Percentiles rank a stretch among this genome's conserved stretches.
phyloP scores from a whole-genome alignment of 352 stramenopile species.

The Globisporangium spiculum region DNA sequence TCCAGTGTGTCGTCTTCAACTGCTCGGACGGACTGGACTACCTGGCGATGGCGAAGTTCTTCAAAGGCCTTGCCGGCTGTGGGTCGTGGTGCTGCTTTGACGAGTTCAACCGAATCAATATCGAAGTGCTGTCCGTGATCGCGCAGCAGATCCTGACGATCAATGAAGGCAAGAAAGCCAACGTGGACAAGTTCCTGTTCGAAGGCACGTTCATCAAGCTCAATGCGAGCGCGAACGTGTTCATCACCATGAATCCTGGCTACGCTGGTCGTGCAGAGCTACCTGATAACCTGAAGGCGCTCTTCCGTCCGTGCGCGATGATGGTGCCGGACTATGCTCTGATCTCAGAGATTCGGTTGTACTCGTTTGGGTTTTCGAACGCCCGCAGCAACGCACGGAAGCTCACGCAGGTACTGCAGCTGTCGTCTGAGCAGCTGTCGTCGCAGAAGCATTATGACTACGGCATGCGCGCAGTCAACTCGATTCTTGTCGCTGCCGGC shows the following conservation, averaged over 20 bases:
- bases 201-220: slow-evolving; percentile 93
- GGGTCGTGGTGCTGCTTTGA: slow-evolving; percentile 95
- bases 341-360: slow-evolving; percentile 93
- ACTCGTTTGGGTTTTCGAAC: slow-evolving; percentile 92
- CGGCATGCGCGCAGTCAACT: slow-evolving; percentile 94
- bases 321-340: slow-evolving; percentile 95
- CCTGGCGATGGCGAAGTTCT: slow-evolving; percentile 95
- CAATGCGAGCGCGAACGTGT: slow-evolving; percentile 90
- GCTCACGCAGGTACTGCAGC: slow-evolving; percentile 91
- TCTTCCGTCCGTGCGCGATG: slow-evolving; percentile 94
- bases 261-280: slow-evolving; percentile 95
- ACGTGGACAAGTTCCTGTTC: slow-evolving; percentile 91
- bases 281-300: slow-evolving; percentile 93
- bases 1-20: slow-evolving; percentile 96
- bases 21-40: slow-evolving; percentile 92
- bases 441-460: slow-evolving; percentile 96
- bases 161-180: slow-evolving; percentile 88
- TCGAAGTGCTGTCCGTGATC: slow-evolving; percentile 94
- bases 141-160: slow-evolving; percentile 94
- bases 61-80: slow-evolving; percentile 91
- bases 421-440: slow-evolving; percentile 92
- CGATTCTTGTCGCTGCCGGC: slow-evolving; percentile 92
- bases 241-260: slow-evolving; percentile 96
- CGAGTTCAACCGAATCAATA: slow-evolving; percentile 96
- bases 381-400: slow-evolving; percentile 89